Percentiles rank a stretch among this genome's conserved stretches.
Evolutionary conservation across 2,329 filamentous ascomycete genomes (phyloP).

Genomic region (Pseudophaeomoniella oleicola): DNA sequence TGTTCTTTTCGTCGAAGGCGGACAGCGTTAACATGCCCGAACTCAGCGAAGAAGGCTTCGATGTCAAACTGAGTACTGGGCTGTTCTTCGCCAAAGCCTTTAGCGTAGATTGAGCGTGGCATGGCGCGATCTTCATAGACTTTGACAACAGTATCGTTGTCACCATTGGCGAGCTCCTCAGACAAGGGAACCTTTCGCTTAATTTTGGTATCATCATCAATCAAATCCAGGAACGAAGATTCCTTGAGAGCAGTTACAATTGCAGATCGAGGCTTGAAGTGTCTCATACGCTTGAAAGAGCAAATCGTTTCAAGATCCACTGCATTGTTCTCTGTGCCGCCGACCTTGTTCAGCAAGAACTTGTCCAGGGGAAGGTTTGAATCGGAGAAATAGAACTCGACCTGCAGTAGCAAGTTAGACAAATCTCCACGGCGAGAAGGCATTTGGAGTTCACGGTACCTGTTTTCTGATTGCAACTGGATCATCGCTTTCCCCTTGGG

Average conservation of each 20-base stretch:
- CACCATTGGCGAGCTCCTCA: constrained; percentile 32
- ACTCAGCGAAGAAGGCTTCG: constrained; percentile 76
- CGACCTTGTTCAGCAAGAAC: constrained; percentile 67
- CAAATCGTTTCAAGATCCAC: constrained; percentile 65
- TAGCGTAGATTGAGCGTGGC: constrained; percentile 70
- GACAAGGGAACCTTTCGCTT: constrained; percentile 61
- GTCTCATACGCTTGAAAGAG: constrained; percentile 90
- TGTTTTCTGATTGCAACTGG: constrained; percentile 70
- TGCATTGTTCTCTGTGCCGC: constrained; percentile 66
- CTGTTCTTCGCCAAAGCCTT: constrained; percentile 82
- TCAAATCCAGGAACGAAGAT: constrained; percentile 57
- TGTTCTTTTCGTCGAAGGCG: constrained; percentile 63
- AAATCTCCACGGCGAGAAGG: not conserved
- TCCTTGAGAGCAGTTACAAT: constrained; percentile 72
- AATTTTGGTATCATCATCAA: constrained; percentile 56
- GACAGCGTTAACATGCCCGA: constrained; percentile 65
- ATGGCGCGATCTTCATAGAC: constrained; percentile 51
- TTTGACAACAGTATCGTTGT: constrained; percentile 42
- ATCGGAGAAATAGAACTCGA: constrained; percentile 93
- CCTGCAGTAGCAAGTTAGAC: constrained; percentile 32
- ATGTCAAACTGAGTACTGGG: constrained; percentile 81
- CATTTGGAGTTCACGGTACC: constrained; percentile 30
- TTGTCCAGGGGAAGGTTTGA: constrained; percentile 81
- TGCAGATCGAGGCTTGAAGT: constrained; percentile 75
- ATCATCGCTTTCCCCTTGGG: constrained; percentile 57